Base-by-base conservation (phyloP, 176 grass and related monocot species). In the Ensete ventricosum region DNA sequence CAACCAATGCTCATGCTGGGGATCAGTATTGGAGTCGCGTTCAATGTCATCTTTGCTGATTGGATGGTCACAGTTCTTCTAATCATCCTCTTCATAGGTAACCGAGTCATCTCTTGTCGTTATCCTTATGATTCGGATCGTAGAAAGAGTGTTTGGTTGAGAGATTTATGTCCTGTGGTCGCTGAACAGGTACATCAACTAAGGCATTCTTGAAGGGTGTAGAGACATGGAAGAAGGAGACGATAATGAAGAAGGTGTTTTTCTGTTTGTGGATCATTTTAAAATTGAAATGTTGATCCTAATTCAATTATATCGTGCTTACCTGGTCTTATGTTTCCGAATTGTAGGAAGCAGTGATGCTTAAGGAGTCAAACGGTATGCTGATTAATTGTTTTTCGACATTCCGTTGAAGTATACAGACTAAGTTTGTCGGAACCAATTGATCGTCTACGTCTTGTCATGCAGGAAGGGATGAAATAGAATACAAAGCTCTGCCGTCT, bases 171-270 rank as follows among this genome's bases (percentile, higher is more conserved):
- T n/a, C 9, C 21, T 64, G 1, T 9, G 8, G 14, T 63, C 14
- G 9, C 16, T 52, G n/a, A 17, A 22, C 23, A 77, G 75, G 29
- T 9, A 65, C 75, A 65, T 77, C 75, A 65, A 64, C 58, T 20
- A 77, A 53, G 43, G 75, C 75, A 52, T 65, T 65, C 16, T 25
- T 65, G 27, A 77, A 26, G 60, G 75, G 75, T 26, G 60, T 77
- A 51, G 59, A 77, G 12, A 65, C 75, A 77, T 77, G 75, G 75
- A 77, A 77, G 58, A 77, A 64, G 65, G 75, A 77, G 75, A 77
- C 75, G 11, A 52, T 77, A 22, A 14, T 24, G 11, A 77, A 65
- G 60, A 77, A 77, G 75, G 75, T 77, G 48, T 57, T 64, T 60
- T 9, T 17, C 11, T 52, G 9, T 34, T 2, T 19, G 14, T 25